Evolutionary conservation across 257 asterid species (phyloP).

Genomic region (Thymus quinquecostatus): DNA sequence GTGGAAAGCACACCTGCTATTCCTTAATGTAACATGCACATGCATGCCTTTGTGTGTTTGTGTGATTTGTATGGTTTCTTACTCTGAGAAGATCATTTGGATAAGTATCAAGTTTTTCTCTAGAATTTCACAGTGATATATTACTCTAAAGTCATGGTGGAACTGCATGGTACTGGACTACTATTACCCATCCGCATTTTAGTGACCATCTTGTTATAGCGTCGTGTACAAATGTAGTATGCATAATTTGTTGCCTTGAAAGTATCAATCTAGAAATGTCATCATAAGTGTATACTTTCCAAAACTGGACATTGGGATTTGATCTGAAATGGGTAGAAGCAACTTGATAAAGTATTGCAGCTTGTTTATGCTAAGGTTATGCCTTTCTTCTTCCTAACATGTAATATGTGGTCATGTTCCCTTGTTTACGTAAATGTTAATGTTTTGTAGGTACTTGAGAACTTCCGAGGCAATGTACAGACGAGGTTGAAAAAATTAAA

Average conservation of each 20-base stretch:
- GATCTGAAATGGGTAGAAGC: background rate
- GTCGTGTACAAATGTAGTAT: background rate
- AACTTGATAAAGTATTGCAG: background rate
- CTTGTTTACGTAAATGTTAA: slow-evolving; percentile 11
- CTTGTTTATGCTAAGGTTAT: background rate
- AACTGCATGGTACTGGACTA: background rate
- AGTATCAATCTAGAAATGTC: slow-evolving; percentile 6
- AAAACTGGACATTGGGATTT: background rate
- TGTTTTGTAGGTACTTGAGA: slow-evolving; percentile 74
- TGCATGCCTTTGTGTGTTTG: background rate
- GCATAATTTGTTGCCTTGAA: background rate
- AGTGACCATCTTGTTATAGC: background rate
- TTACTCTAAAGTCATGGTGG: background rate
- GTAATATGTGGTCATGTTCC: background rate
- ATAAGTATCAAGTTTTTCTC: background rate
- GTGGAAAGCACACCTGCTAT: slow-evolving; percentile 12
- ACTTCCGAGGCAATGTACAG: slow-evolving; percentile 95
- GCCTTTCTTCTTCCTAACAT: background rate
- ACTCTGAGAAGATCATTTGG: background rate
- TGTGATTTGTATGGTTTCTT: background rate
- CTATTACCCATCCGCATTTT: background rate
- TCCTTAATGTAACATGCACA: background rate
- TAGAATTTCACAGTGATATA: background rate
- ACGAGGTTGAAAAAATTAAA: slow-evolving; percentile 81
- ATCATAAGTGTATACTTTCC: background rate